These are phyloP conservation scores for Colletotrichum incanum DNA, from an alignment of 2,329 filamentous ascomycete genomes.

Conservation along the genomic window DNA sequence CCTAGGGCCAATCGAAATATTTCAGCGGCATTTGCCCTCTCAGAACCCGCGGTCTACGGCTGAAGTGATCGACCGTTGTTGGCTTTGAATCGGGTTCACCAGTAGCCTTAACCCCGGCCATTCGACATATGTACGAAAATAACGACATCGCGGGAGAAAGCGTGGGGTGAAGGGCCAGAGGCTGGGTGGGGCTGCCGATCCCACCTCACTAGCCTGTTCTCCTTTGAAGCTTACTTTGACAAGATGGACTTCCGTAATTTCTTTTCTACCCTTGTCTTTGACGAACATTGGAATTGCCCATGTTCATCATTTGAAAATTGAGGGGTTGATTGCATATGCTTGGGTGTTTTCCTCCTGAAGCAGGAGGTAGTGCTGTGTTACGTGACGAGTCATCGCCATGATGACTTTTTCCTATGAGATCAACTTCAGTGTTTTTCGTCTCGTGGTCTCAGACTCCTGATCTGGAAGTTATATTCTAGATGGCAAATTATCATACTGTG, in stretches of 20 bases:
- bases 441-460: not conserved
- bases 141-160: constrained; percentile 34
- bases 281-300: not conserved
- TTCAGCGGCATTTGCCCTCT: not conserved
- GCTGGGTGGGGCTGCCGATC: constrained; percentile 15
- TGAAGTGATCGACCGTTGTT: constrained; percentile 3
- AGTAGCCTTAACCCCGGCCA: constrained; percentile 21
- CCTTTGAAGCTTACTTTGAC: constrained; percentile 25
- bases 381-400: not conserved
- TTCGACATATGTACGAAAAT: constrained; percentile 42
- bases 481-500: not conserved
- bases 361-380: not conserved
- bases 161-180: constrained; percentile 24
- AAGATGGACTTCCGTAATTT: constrained; percentile 1
- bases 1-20: not conserved
- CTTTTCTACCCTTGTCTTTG: not conserved
- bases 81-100: constrained; percentile 9
- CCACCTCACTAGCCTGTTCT: not conserved
- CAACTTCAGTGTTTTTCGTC: not conserved
- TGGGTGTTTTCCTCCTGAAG: not conserved
- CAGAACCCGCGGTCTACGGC: not conserved
- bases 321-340: not conserved
- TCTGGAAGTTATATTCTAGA: not conserved
- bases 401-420: not conserved
- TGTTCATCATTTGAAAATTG: too few relatives aligned